phyloP scores from a whole-genome alignment of 129 eudicot species.

The sunflower (Helianthus annuus) region HanXRQr2.0-SUNRISE NC_035441.2:177765435-177765934 shows the following conservation, averaged over 20 bases:
- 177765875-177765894: conserved; percentile 49
- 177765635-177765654: conserved; percentile 83
- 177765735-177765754: conserved; percentile 88
- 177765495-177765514: conserved; percentile 73
- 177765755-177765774: conserved; percentile 80
- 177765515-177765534: conserved; percentile 77
- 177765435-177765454: conserved; percentile 62
- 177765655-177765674: conserved; percentile 74
- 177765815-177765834: conserved; percentile 72
- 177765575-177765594: conserved; percentile 43
- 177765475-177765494: conserved; percentile 60
- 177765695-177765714: conserved; percentile 38
- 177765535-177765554: conserved; percentile 49
- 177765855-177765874: conserved; percentile 71
- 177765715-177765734: conserved; percentile 49
- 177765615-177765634: conserved; percentile 90
- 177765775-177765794: conserved; percentile 52
- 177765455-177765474: conserved; percentile 50
- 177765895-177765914: conserved; percentile 50
- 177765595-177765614: conserved; percentile 35
- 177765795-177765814: conserved; percentile 44
- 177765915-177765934: conserved; percentile 78
- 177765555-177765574: conserved; percentile 56
- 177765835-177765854: conserved; percentile 73
- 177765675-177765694: conserved; percentile 65